phyloP scores from a whole-genome alignment of 2,329 filamentous ascomycete genomes.

The Atkinsonella hypoxylon region DNA sequence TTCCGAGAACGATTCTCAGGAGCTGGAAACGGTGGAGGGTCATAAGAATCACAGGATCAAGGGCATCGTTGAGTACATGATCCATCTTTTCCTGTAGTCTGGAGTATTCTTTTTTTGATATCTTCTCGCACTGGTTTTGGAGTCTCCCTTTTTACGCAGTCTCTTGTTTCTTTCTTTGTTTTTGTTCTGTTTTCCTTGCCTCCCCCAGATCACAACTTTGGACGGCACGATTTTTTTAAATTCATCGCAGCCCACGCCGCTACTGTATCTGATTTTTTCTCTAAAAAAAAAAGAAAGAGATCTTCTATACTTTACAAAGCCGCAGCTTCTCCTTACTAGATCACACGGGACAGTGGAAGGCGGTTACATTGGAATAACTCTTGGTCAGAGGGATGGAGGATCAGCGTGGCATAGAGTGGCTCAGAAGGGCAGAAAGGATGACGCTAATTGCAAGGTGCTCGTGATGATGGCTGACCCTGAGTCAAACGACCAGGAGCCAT shows the following conservation, averaged over 20 bases:
- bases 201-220: neutral
- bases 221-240: neutral
- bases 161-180: neutral
- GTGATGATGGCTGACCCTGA: neutral
- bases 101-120: neutral
- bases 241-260: neutral
- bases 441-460: neutral
- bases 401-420: neutral
- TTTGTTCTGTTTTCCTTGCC: neutral
- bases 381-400: no score
- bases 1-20: slow-evolving; percentile 28
- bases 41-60: slow-evolving; percentile 17
- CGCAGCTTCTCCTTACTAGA: no score
- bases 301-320: no score
- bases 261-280: no score
- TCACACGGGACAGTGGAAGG: no score
- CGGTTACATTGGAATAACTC: no score
- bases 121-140: no score
- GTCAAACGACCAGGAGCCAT: neutral
- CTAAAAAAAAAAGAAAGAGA: no score
- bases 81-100: neutral
- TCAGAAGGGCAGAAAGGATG: neutral
- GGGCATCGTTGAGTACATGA: slow-evolving; percentile 14
- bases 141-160: neutral
- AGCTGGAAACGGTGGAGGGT: slow-evolving; percentile 15